Evolutionary conservation across 257 asterid genomes (phyloP), one percentile per base, ranked within the genome.

Genomic region (Ehretia macrophylla): DNA sequence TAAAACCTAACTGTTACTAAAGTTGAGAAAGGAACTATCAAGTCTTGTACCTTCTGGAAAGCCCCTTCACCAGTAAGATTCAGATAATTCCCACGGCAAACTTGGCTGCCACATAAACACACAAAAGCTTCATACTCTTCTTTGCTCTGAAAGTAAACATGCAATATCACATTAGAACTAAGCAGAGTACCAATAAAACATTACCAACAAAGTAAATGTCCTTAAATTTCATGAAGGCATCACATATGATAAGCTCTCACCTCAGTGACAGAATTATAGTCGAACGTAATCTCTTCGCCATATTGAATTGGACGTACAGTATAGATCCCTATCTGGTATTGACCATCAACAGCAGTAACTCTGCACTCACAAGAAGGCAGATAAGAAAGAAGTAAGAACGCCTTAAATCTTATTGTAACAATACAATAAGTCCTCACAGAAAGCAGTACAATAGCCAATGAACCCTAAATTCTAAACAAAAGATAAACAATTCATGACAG

Each of bases 91-190:
- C 99, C 99, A 62, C 99, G 95, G 79, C 99, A 93, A 57, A 89
- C 99, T 73, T 89, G 97, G 80, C 95, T 87, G 67, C 99, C 99
- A 20, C 99, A 93, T 70, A 93, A 73, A 65, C 99, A 93, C 56
- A 93, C 99, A 55, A 97, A 93, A 63, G 97, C 99, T 77, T 93
- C 99, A 67, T 85, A 86, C 77, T 93, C 99, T 79, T 93, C 95
- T 81, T 93, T 93, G 64, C 99, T 93, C 99, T 93, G 94, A 46
- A 70, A 42, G 12, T 42, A 27, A 60, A 38, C 22, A 56, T 55
- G 16, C 52, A 17, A 27, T 62, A 39, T 13, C 17, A 59, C 16
- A 55, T 70, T 48, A 42, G 22, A 60, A 52, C 14, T 32, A 10
- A 51, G 57, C 75, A 72, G 18, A 72, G 18, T 14, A 53, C 46